Evolutionary conservation across 1,139 yeast species (phyloP).

Genomic region (Kazachstania sp.): DNA sequence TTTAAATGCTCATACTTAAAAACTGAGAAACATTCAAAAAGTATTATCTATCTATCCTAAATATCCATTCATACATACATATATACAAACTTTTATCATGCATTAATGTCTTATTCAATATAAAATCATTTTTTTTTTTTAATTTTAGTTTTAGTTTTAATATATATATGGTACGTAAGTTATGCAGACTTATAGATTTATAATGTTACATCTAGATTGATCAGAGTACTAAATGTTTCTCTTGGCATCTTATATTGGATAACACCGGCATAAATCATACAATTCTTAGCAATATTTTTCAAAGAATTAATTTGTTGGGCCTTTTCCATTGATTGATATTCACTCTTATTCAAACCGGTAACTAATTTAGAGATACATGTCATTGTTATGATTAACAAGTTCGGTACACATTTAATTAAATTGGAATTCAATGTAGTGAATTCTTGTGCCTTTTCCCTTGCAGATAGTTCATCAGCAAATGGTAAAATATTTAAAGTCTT

Average conservation of each 20-base stretch:
- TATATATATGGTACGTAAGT: not conserved
- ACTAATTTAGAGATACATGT: slow-evolving; percentile 60
- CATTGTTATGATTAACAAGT: slow-evolving; percentile 73
- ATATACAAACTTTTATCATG: not conserved
- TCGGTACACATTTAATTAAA: slow-evolving; percentile 72
- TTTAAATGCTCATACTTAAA: not conserved
- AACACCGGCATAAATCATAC: slow-evolving; percentile 94
- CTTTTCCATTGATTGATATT: slow-evolving; percentile 36
- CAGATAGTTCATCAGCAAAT: slow-evolving; percentile 38
- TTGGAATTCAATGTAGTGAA: slow-evolving; percentile 57
- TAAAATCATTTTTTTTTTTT: not conserved
- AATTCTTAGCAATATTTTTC: slow-evolving; percentile 65
- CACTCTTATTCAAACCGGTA: slow-evolving; percentile 39
- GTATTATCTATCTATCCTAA: not conserved
- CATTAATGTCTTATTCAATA: not conserved
- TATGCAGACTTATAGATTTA: not conserved
- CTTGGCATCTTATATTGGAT: slow-evolving; percentile 93
- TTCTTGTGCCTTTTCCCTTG: slow-evolving; percentile 48
- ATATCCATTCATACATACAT: not conserved
- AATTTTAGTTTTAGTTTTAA: not conserved
- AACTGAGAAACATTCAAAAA: no score
- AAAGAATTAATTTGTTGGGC: slow-evolving; percentile 50
- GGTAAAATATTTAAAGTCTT: slow-evolving; percentile 63
- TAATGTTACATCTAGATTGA: slow-evolving; percentile 53
- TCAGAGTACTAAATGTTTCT: slow-evolving; percentile 70